Percentiles rank a stretch among this genome's conserved stretches.
Evolutionary conservation across 371 early-diverging fungal genomes (phyloP).

Genomic region (Chytridiales sp.): DNA sequence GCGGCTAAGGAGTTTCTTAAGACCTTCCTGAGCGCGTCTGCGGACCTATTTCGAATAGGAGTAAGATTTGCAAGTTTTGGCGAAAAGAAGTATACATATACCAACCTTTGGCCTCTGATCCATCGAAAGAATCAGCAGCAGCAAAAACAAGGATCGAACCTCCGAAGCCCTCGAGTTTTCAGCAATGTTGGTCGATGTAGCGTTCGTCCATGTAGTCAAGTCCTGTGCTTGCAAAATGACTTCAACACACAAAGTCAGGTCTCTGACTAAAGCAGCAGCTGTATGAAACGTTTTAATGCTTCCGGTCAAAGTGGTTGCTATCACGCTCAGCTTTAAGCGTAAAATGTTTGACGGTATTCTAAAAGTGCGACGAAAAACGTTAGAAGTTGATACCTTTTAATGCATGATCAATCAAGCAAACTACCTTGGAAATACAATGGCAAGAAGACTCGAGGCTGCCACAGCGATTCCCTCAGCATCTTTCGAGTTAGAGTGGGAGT

Average conservation of each 20-base stretch:
- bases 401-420: not conserved
- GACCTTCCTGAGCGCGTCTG: constrained; percentile 83
- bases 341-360: constrained; percentile 53
- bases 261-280: constrained; percentile 5
- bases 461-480: constrained; percentile 60
- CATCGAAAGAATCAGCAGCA: constrained; percentile 70
- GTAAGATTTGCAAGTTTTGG: not conserved
- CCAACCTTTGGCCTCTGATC: constrained; percentile 79
- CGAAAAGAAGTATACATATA: not conserved
- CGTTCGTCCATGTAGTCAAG: constrained; percentile 63
- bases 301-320: constrained; percentile 57
- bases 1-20: constrained; percentile 62
- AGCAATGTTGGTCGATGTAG: constrained; percentile 46
- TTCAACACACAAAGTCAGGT: constrained; percentile 76
- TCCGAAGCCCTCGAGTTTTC: constrained; percentile 8
- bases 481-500: constrained; percentile 34
- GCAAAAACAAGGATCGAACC: constrained; percentile 66
- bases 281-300: constrained; percentile 48
- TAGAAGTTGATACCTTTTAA: not conserved
- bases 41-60: constrained; percentile 54
- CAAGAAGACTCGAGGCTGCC: constrained; percentile 75
- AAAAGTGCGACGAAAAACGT: not conserved
- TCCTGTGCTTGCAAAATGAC: constrained; percentile 79
- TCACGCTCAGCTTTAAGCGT: constrained; percentile 62
- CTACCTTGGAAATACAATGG: constrained; percentile 76